Conservation (phyloP, 495 filamentous ascomycete genomes). For the Penicillium lividum region DNA sequence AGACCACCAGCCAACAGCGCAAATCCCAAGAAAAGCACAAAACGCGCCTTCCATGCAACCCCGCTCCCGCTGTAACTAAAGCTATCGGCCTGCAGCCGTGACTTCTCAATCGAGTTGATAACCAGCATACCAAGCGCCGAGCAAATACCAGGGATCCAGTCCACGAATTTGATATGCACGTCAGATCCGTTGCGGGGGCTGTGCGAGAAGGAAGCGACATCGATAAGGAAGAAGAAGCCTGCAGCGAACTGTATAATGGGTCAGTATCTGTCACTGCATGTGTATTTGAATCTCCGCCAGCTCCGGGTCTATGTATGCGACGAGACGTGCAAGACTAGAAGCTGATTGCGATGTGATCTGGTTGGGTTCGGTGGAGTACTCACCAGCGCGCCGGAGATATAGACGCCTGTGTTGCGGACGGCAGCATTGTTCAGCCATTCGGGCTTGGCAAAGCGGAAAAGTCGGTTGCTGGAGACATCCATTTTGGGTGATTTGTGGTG, state of each 20-base stretch:
- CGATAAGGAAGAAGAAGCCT: conserved; percentile 95
- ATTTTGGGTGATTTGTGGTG: conserved; percentile 35
- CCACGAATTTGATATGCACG: conserved; percentile 92
- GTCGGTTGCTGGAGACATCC: conserved; percentile 59
- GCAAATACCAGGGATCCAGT: conserved; percentile 99
- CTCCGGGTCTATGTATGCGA: conserved; percentile 1
- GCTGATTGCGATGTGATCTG: conserved; percentile 1
- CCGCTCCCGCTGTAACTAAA: conserved; percentile 84
- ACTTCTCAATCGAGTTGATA: conserved; percentile 98
- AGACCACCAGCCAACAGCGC: conserved; percentile 91
- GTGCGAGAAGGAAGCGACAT: conserved; percentile 84
- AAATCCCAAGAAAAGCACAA: conserved; percentile 95
- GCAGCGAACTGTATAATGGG: conserved; percentile 75
- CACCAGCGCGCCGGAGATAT: conserved; percentile 84
- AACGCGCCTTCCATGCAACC: conserved; percentile 93
- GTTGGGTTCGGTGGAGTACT: conserved; percentile 26
- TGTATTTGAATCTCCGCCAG: background rate
- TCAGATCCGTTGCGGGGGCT: conserved; percentile 73
- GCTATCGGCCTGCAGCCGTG: conserved; percentile 77
- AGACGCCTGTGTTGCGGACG: conserved; percentile 81
- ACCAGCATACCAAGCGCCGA: conserved; percentile 93
- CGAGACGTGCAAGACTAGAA: background rate
- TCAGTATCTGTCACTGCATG: conserved; percentile 14
- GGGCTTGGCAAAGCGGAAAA: conserved; percentile 77
- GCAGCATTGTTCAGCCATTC: conserved; percentile 89